Conservation (phyloP, 371 early-diverging fungal genomes). For the Lichtheimia corymbifera region DNA sequence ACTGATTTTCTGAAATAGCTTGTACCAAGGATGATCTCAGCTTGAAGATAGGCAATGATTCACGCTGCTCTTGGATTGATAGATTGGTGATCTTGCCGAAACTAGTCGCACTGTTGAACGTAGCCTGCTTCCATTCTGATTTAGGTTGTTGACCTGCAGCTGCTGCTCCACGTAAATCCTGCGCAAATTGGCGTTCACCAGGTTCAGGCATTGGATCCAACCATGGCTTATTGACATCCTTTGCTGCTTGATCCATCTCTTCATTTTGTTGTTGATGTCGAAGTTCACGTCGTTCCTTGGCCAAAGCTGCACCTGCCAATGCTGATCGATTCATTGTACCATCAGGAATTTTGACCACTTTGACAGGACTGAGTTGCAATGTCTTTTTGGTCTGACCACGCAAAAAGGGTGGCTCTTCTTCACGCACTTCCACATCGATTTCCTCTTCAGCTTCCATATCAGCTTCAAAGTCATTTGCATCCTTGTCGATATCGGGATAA, state of each 20-base stretch:
- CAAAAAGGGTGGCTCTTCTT: conserved; percentile 94
- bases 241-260: conserved; percentile 86
- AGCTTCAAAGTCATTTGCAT: conserved; percentile 63
- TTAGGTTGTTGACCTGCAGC: conserved; percentile 60
- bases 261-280: conserved; percentile 86
- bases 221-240: conserved; percentile 90
- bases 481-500: conserved; percentile 85
- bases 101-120: conserved; percentile 86
- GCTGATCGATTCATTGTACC: conserved; percentile 96
- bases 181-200: conserved; percentile 86
- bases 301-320: conserved; percentile 86
- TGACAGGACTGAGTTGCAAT: conserved; percentile 90
- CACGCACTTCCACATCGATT: conserved; percentile 93
- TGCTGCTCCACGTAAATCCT: conserved; percentile 76
- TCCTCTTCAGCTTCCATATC: conserved; percentile 92
- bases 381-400: conserved; percentile 88
- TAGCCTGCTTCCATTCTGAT: conserved; percentile 94
- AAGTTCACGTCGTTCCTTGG: conserved; percentile 92
- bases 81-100: conserved; percentile 90
- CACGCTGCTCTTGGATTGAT: conserved; percentile 91
- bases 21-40: conserved; percentile 77
- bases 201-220: conserved; percentile 94
- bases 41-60: conserved; percentile 87
- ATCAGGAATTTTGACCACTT: conserved; percentile 96
- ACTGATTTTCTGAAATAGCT: conserved; percentile 88